Base-by-base conservation (phyloP, 225 moss, liverwort and hornwort genomes). In the Pseudisothecium myosuroides region DNA sequence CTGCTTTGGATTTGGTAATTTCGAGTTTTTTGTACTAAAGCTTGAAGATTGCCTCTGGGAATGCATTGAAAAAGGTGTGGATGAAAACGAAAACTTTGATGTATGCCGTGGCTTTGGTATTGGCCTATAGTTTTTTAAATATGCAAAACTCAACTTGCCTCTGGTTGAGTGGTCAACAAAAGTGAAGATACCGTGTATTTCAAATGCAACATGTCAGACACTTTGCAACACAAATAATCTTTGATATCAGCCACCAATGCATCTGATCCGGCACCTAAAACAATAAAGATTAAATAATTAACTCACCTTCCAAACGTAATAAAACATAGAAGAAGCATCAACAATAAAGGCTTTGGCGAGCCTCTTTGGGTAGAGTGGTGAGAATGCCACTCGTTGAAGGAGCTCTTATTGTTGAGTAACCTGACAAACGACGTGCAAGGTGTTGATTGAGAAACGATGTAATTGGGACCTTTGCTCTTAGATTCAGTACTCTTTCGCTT, bases 251-350 rank as follows among this genome's bases (percentile, higher is more conserved):
- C 63, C 28, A 65, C 71, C 76, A 50, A 75, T 28, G 61, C 43
- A 82, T 71, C 77, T 77, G 64, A 87, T 81, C 47, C 59, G 63
- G 75, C 66, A 89, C n/a, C 45, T 41, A 55, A 66, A 47, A 52
- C 7, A n/a, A 49, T 15, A 68, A 68, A 55, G 56, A 62, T 63
- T 19, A 47, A 45, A 74, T 66, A 93, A 85, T 50, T 36, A 50
- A 66, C 90, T 74, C 89, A 98, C 98, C 96, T 98, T 98, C 98
- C 98, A 98, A 87, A 96, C 93, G 78, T 95, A 98, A 75, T 96
- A 97, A 85, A 98, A 96, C 87, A 94, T 96, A 80, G 97, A 91
- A 34, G 98, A 96, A 86, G 96, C 96, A 86, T 98, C 98, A 68
- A 98, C 93, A 29, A 98, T 94, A 88, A 96, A 98, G 88, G 97